Conservation (phyloP, 2,329 filamentous ascomycete species). For the Phialocephala sp. region DNA sequence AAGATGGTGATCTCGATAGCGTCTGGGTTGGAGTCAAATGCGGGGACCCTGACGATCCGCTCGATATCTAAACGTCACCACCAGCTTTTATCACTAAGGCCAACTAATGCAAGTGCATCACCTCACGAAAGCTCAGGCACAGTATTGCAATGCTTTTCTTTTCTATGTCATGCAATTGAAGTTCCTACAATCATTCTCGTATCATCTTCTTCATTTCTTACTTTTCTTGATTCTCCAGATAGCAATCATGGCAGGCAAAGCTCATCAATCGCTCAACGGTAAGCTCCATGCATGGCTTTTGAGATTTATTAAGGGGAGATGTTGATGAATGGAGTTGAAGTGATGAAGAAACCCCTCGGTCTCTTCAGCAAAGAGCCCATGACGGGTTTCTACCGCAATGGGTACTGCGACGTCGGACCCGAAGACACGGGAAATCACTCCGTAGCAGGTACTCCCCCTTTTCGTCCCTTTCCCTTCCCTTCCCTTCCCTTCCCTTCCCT, state of each 20-base stretch:
- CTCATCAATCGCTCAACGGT: constrained; percentile 27
- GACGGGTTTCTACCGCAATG: constrained; percentile 66
- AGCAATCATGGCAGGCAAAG: constrained; percentile 25
- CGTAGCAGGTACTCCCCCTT: constrained; percentile 48
- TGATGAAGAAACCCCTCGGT: constrained; percentile 62
- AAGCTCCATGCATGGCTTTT: too few species aligned
- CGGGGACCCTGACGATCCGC: constrained; percentile 7
- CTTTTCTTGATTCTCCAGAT: neutral
- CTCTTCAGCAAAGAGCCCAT: constrained; percentile 62
- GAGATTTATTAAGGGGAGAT: too few species aligned
- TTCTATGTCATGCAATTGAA: neutral
- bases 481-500: neutral
- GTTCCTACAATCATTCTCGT: neutral
- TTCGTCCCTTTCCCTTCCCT: neutral
- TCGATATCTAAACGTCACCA: constrained; percentile 12
- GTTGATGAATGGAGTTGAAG: too few species aligned
- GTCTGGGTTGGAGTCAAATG: neutral
- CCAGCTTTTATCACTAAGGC: neutral
- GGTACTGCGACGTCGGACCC: constrained; percentile 60
- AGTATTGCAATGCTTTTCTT: neutral
- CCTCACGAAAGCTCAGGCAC: neutral
- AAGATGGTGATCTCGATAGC: neutral
- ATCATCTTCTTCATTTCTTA: neutral
- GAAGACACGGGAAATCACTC: constrained; percentile 65
- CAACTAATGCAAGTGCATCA: constrained; percentile 7